Evolutionary conservation across 129 eudicot genomes (phyloP), one percentile per base, ranked within the genome.

Genomic region (Artemisia annua): DNA sequence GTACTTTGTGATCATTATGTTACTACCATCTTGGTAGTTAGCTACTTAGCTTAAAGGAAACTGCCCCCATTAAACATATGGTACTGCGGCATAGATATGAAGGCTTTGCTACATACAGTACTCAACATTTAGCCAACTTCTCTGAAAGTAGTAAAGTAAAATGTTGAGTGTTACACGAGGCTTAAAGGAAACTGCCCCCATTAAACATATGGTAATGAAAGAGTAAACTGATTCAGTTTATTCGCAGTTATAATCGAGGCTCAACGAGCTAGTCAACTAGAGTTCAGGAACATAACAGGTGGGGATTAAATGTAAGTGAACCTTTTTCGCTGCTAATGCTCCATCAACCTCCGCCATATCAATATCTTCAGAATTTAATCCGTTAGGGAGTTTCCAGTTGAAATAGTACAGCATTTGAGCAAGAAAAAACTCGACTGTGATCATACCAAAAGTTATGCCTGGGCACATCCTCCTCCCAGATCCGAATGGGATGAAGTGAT

Each of bases 351-450:
- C 65, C n/a, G 1, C 11, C 65, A 60, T 60, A 24, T 60, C 65
- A 10, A 60, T 60, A 60, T 60, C 65, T 10, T 11, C 39, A 10
- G 44, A 39, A 24, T 24, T 60, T 60, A 60, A 12, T 24, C 18
- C 65, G 7, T 22, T n/a, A 3, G 65, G 65, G 3, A 60, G 65
- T 60, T 60, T 60, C 65, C 65, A 60, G n/a, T 60, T 30, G n/a
- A 20, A 60, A 12, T 20, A 26, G 65, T 59, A 59, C 22, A 59
- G 35, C 64, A 59, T 59, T 19, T 30, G 19, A 55, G 61, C 61
- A 55, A 55, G 19, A 16, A 55, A 15, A 55, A 55, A 55, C 22
- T 55, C 61, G 3, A 55, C 18, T 7, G 61, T 55, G 19, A 5
- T n/a, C 22, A 55, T 3, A 55, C 61, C 61, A 55, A 55, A 55